Percentiles rank a stretch among this genome's conserved stretches.
phyloP scores from a whole-genome alignment of 441 rosid genomes.

The Populus hybrid region DNA sequence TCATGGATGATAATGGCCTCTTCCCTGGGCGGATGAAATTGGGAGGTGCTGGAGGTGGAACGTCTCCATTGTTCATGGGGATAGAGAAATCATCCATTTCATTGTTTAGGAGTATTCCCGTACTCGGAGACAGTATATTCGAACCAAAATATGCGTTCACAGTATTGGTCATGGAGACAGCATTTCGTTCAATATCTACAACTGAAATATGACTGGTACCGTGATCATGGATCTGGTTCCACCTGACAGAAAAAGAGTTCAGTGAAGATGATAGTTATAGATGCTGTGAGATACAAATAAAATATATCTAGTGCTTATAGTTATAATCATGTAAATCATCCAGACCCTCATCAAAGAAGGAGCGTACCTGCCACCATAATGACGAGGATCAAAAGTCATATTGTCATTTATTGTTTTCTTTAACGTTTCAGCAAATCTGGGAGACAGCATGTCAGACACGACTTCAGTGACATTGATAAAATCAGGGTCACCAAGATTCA shows the following conservation, averaged over 20 bases:
- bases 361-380: conserved; percentile 49
- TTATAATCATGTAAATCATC: neutral
- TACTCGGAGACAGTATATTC: conserved; percentile 41
- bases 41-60: conserved; percentile 46
- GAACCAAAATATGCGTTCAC: conserved; percentile 54
- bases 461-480: conserved; percentile 33
- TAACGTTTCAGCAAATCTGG: conserved; percentile 37
- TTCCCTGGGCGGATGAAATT: conserved; percentile 54
- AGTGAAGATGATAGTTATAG: neutral
- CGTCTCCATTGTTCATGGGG: conserved; percentile 16
- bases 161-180: conserved; percentile 55
- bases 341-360: too few relatives aligned
- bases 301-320: too few relatives aligned
- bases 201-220: conserved; percentile 60
- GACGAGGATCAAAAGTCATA: conserved; percentile 40
- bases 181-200: conserved; percentile 45
- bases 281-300: too few relatives aligned
- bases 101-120: conserved; percentile 55
- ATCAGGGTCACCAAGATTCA: conserved; percentile 67
- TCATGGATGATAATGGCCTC: conserved; percentile 61
- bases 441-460: conserved; percentile 52
- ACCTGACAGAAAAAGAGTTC: conserved; percentile 23
- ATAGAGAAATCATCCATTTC: conserved; percentile 70
- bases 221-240: conserved; percentile 54
- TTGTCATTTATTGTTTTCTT: conserved; percentile 41